Base-by-base conservation (phyloP, 768 basidiomycete species). In the Pulveroboletus sp. region DNA sequence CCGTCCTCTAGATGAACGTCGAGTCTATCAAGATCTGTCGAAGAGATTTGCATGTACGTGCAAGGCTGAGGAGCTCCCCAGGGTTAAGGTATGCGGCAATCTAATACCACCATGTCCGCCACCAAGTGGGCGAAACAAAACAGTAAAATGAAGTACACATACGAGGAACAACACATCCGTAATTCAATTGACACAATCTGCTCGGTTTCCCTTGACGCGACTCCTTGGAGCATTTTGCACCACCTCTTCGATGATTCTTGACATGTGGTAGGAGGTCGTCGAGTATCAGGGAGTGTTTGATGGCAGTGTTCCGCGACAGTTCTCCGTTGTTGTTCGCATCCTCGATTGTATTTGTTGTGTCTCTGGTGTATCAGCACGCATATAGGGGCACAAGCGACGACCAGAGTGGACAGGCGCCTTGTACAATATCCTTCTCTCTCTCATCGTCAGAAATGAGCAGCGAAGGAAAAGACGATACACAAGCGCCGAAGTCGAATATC, bases 61-160 rank as follows among this genome's bases (percentile, higher is more conserved):
- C 28, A 30, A 42, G 28, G 28, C 17, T 28, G 26, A 41, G n/a
- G 15, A 41, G 40, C 15, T 41, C 27, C 40, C 62, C 37, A 2
- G 73, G 74, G 31, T 68, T 60, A 4, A 78, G 57, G 47, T 71
- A 65, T 11, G 54, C 56, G 47, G 71, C 69, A 44, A 75, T 71
- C 72, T 76, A 42, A 32, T 26, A 14, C 13, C 35, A 14, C 14
- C 6, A 13, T 4, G 21, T 18, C 24, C 4, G 4, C 31, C 28
- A 31, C 8, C 24, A 13, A 10, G 6, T 15, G 15, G 11, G 10
- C 31, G 13, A 6, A 15, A 15, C 4, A 6, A 5, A 4, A 21
- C 21, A 21, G 21, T 21, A 21, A 21, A 4, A 21, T 21, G 18
- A 21, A n/a, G 0, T 10, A 8, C 4, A 39, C 38, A 31, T 13